These are phyloP conservation scores for Calonectria crousiana DNA, from an alignment of 2,329 filamentous ascomycete genomes.

Conservation along the genomic window DNA sequence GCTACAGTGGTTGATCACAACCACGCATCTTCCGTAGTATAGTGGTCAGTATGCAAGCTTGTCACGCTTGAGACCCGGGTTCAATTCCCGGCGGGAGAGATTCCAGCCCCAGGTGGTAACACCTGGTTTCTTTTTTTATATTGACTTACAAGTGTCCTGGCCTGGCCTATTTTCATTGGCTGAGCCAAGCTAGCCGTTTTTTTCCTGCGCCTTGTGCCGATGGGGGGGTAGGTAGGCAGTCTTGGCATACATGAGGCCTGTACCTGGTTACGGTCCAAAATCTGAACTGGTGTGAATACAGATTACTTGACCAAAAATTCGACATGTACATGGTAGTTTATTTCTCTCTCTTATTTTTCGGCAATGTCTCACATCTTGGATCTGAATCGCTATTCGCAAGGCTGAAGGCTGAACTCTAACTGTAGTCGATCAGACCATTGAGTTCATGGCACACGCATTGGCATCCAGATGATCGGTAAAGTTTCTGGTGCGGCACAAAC, in stretches of 20 bases:
- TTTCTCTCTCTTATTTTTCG: background rate
- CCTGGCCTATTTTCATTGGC: background rate
- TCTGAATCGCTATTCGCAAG: background rate
- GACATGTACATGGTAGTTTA: background rate
- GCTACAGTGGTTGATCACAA: slow-evolving; percentile 3
- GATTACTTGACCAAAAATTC: background rate
- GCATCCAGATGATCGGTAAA: background rate
- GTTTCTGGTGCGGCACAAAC: background rate
- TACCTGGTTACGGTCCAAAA: background rate
- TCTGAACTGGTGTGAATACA: background rate
- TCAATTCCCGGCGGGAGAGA: slow-evolving; percentile 12
- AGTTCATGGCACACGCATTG: background rate
- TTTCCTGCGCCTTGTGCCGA: background rate
- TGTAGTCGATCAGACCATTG: background rate
- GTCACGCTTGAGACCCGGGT: slow-evolving; percentile 12
- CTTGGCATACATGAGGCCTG: background rate
- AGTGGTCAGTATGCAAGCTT: slow-evolving; percentile 13
- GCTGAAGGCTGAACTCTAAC: background rate
- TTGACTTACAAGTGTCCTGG: background rate
- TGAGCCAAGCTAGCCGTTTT: background rate
- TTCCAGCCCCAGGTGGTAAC: background rate
- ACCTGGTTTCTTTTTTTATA: background rate
- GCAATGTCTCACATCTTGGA: background rate
- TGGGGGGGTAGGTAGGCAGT: too few species aligned
- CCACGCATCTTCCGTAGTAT: slow-evolving; percentile 2